Evolutionary conservation across 2,329 filamentous ascomycete genomes (phyloP).

Genomic region (Lecanoromycetidae sp.): DNA sequence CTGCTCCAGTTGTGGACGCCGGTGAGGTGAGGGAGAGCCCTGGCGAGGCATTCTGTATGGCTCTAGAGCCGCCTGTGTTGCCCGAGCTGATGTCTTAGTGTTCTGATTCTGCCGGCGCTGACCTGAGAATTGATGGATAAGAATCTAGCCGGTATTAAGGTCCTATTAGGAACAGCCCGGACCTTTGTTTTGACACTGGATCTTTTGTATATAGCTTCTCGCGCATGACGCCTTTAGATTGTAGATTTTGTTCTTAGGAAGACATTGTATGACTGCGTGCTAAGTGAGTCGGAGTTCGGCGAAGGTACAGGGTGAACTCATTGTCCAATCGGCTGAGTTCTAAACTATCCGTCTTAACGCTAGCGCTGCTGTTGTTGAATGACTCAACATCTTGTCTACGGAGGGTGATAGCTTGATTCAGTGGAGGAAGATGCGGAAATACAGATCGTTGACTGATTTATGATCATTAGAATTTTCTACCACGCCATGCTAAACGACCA

Average conservation of each 20-base stretch:
- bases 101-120: not conserved
- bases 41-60: conserved; percentile 4
- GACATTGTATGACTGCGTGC: not conserved
- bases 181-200: no score
- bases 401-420: not conserved
- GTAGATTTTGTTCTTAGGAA: not conserved
- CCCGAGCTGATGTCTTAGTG: not conserved
- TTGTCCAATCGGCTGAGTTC: conserved; percentile 9
- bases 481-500: not conserved
- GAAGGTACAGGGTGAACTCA: not conserved
- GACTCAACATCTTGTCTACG: not conserved
- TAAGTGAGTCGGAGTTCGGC: not conserved
- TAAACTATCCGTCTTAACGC: not conserved
- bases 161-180: no score
- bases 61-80: not conserved
- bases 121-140: not conserved
- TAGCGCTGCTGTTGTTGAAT: no score
- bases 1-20: conserved; percentile 13
- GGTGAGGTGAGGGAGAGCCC: conserved; percentile 11
- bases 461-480: not conserved
- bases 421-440: not conserved
- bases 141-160: no score
- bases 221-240: not conserved
- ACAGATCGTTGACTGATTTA: not conserved
- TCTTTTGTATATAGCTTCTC: no score